These are phyloP conservation scores for Fennellomyces sp. DNA, from an alignment of 371 early-diverging fungal genomes.

Conservation along the genomic window DNA sequence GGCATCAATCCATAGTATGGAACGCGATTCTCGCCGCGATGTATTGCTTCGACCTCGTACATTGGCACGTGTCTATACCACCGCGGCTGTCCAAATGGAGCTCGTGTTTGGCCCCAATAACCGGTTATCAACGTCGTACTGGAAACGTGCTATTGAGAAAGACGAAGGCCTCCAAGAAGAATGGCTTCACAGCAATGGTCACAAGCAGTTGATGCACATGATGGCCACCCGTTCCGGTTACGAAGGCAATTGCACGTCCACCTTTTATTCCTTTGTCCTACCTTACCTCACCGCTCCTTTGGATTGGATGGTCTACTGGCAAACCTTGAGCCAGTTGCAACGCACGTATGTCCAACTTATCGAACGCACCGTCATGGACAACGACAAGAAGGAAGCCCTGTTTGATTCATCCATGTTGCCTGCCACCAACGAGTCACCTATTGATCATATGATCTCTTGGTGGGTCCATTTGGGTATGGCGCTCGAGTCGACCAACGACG, in stretches of 20 bases:
- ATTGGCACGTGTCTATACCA: slow-evolving; percentile 32
- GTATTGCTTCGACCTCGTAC: slow-evolving; percentile 26
- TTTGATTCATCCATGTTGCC: slow-evolving; percentile 10
- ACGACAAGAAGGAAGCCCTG: not conserved
- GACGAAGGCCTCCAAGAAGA: too few species aligned
- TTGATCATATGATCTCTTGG: slow-evolving; percentile 27
- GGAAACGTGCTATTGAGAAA: not conserved
- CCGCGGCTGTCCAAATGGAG: slow-evolving; percentile 37
- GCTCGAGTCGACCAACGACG: not conserved
- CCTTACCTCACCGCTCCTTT: slow-evolving; percentile 38
- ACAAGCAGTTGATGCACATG: slow-evolving; percentile 13
- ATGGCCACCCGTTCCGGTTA: slow-evolving; percentile 5
- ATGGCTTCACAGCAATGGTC: not conserved
- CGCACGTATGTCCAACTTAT: slow-evolving; percentile 2
- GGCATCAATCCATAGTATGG: slow-evolving; percentile 20
- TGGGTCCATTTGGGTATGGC: slow-evolving; percentile 27
- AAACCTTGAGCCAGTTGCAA: slow-evolving; percentile 21
- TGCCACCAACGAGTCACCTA: slow-evolving; percentile 1
- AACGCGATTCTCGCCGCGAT: slow-evolving; percentile 8
- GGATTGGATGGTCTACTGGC: slow-evolving; percentile 39
- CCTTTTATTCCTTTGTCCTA: slow-evolving; percentile 36
- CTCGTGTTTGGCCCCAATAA: slow-evolving; percentile 23
- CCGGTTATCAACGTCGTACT: slow-evolving; percentile 6
- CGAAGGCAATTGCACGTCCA: slow-evolving; percentile 17
- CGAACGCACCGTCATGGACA: not conserved